Base-by-base conservation (phyloP, 352 stramenopile species). In the Phytopythium delawarense region DNA sequence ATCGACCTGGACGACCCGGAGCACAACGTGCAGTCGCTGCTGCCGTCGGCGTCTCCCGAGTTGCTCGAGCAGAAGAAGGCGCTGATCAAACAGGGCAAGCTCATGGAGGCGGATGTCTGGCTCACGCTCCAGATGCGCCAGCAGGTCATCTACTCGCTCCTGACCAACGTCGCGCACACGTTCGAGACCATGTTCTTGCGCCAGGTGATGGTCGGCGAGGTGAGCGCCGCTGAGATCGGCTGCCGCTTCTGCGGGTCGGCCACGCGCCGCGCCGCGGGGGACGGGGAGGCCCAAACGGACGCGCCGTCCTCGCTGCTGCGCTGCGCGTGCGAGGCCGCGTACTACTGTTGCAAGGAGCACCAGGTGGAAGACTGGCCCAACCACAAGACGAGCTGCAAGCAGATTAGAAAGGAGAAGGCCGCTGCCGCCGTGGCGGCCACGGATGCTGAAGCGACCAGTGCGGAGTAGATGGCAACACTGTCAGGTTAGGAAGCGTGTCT, bases 321-420 rank as follows among this genome's bases (percentile, higher is more conserved):
- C 7, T 94, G 85, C 55, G 80, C 76, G n/a, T 94, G 85, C 32
- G 72, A 88, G 32, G 78, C 76, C 2, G 75, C 83, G n/a, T 85
- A 89, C 69, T 94, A 94, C 66, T 94, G 85, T 72, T 87, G 71
- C 68, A 92, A 94, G 59, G 79, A 90, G 28, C 85, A 94, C 62
- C 82, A 94, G 56, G 71, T 86, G 18, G 81, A 91, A 62, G 85
- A 94, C 75, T 94, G 85, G 85, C 71, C 61, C 16, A 88, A 87
- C 63, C 85, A 94, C 69, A 92, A 92, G 62, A 70, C 70, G 39
- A 84, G 64, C 61, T 94, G 85, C 72, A 91, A 91, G 66, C 65
- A 71, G 39, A 89, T 92, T 58, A 78, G 82, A 15, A 73, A 81
- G 51, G 61, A 76, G 56, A 76, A 71, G 25, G 12, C 35, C 44